Evolutionary conservation across 495 filamentous ascomycete genomes (phyloP).

Genomic region (Neurospora sp.): DNA sequence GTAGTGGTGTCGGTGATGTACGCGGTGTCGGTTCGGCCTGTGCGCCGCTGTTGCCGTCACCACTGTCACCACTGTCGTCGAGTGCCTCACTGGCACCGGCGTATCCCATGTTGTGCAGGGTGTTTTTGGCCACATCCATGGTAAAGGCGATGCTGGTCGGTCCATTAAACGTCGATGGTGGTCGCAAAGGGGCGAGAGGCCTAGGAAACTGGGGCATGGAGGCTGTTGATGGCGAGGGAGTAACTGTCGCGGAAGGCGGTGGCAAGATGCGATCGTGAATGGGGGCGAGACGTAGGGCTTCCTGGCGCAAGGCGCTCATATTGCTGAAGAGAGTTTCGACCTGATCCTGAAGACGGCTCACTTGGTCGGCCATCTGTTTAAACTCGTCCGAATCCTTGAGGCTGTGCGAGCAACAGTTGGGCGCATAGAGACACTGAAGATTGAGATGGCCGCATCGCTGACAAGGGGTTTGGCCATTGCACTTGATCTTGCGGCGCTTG

Average conservation of each 20-base stretch:
- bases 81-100: conserved; percentile 44
- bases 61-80: conserved; percentile 40
- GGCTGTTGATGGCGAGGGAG: conserved; percentile 26
- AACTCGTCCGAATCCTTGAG: conserved; percentile 89
- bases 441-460: conserved; percentile 74
- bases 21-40: conserved; percentile 45
- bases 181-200: conserved; percentile 18
- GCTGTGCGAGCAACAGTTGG: conserved; percentile 71
- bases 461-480: conserved; percentile 77
- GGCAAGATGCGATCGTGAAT: conserved; percentile 27
- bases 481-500: conserved; percentile 87
- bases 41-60: conserved; percentile 13
- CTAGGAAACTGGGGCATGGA: conserved; percentile 22
- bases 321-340: conserved; percentile 65
- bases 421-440: conserved; percentile 77
- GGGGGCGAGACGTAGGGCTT: conserved; percentile 30
- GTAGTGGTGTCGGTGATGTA: conserved; percentile 29
- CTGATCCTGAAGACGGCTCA: conserved; percentile 69
- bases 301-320: conserved; percentile 52
- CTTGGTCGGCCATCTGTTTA: conserved; percentile 63
- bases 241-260: conserved; percentile 18
- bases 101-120: conserved; percentile 83
- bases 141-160: conserved; percentile 81
- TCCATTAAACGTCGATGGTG: conserved; percentile 64
- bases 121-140: conserved; percentile 78